These are phyloP conservation scores for Trichoderma afroharzianum DNA, from an alignment of 2,329 filamentous ascomycete species.

Conservation along the genomic window DNA sequence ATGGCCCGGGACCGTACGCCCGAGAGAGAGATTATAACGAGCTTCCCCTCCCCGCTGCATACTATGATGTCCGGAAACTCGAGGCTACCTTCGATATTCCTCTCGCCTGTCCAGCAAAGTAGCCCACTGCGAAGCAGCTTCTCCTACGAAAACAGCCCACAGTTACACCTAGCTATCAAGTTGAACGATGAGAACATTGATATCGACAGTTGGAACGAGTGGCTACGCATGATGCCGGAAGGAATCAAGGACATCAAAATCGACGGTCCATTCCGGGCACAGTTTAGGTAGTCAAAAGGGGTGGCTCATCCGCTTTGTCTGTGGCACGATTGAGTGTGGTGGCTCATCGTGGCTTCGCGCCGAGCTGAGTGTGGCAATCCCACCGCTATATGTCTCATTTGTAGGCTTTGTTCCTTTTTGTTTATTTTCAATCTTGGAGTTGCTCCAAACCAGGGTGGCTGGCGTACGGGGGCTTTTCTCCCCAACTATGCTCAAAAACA, in stretches of 20 bases:
- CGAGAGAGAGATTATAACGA: constrained; percentile 45
- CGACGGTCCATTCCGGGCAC: constrained; percentile 44
- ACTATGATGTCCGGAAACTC: constrained; percentile 54
- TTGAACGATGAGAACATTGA: constrained; percentile 50
- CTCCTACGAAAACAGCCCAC: constrained; percentile 43
- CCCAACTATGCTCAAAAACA: not conserved
- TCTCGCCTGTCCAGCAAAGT: constrained; percentile 48
- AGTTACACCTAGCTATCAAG: constrained; percentile 49
- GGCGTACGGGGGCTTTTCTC: not conserved
- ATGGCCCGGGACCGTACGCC: constrained; percentile 48
- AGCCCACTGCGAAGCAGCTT: constrained; percentile 37
- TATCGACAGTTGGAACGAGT: constrained; percentile 54
- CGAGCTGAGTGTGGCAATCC: not conserved
- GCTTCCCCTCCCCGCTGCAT: constrained; percentile 52
- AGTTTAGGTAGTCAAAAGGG: constrained; percentile 22
- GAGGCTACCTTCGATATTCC: constrained; percentile 52
- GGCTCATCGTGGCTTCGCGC: not conserved
- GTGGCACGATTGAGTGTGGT: not conserved
- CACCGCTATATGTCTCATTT: not conserved
- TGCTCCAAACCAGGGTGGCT: not conserved
- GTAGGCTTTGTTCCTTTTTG: constrained; percentile 1
- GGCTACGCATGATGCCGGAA: constrained; percentile 56
- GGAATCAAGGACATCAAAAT: constrained; percentile 54
- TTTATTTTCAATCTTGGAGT: constrained; percentile 4
- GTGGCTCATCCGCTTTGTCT: not conserved